A percentile compares a stretch with the other conserved stretches of the same genome.
These are phyloP conservation scores for Naematelia encephala DNA, from an alignment of 768 basidiomycete species.

Conservation along the genomic window DNA sequence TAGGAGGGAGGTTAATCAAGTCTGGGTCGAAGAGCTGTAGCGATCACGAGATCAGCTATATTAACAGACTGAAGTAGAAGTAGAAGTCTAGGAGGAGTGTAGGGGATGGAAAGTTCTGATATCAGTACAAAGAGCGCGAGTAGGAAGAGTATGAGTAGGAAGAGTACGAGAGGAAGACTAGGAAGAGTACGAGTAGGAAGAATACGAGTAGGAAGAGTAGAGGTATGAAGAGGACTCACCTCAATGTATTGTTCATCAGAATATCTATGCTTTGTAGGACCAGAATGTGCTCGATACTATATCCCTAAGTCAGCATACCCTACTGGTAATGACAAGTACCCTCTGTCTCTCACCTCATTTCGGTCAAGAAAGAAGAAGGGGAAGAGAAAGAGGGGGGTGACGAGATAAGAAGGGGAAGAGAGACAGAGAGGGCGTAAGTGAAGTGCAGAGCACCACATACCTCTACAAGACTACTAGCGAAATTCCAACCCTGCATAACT, in stretches of 20 bases:
- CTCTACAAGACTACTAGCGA: conserved; percentile 43
- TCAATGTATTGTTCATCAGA: conserved; percentile 49
- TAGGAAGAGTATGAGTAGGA: neutral
- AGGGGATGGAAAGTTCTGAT: too few species aligned
- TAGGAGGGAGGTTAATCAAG: conserved; percentile 39
- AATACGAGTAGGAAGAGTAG: neutral
- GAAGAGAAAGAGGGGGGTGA: neutral
- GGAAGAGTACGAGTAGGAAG: too few species aligned
- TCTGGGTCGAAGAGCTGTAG: conserved; percentile 46
- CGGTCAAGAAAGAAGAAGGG: neutral
- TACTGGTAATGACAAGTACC: too few species aligned
- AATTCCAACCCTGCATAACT: conserved; percentile 46
- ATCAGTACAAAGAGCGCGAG: too few species aligned
- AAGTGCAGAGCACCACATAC: conserved; percentile 19
- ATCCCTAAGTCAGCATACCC: too few species aligned
- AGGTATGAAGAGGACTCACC: conserved; percentile 19
- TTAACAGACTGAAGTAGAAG: too few species aligned
- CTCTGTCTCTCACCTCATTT: too few species aligned
- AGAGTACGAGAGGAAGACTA: neutral
- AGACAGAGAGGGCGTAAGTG: neutral
- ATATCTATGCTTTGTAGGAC: conserved; percentile 42
- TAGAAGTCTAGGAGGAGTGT: too few species aligned
- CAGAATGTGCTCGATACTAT: conserved; percentile 46
- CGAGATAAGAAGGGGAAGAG: neutral
- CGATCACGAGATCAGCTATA: too few species aligned